phyloP scores from a whole-genome alignment of 140 eudicot genomes.

The Oenanthe javanica region DNA sequence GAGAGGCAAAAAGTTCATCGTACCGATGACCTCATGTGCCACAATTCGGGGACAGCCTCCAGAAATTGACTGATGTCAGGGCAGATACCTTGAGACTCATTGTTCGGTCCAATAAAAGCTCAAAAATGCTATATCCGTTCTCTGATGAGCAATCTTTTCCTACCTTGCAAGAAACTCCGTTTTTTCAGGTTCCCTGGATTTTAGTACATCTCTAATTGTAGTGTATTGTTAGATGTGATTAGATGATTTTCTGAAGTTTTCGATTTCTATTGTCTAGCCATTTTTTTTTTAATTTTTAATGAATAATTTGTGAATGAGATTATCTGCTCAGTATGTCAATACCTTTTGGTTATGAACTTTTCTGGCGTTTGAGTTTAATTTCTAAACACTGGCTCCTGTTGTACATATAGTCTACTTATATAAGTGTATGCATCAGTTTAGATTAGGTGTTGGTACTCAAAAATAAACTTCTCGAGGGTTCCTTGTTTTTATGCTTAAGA shows the following conservation, averaged over 20 bases:
- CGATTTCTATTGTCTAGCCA: not conserved
- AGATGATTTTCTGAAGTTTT: not conserved
- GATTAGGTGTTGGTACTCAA: not conserved
- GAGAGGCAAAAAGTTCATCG: constrained; percentile 59
- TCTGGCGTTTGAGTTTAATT: not conserved
- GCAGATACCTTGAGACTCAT: constrained; percentile 73
- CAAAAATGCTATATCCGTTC: constrained; percentile 63
- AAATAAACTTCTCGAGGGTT: not conserved
- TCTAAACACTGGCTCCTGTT: not conserved
- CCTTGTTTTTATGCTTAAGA: not conserved
- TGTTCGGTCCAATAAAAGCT: constrained; percentile 50
- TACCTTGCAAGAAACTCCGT: constrained; percentile 39
- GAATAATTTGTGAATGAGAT: not conserved
- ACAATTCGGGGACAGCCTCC: constrained; percentile 63
- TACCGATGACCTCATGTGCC: constrained; percentile 43
- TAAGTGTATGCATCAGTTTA: not conserved
- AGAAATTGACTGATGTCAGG: constrained; percentile 62
- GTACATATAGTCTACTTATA: not conserved
- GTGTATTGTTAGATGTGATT: not conserved
- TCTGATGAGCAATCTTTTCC: constrained; percentile 58
- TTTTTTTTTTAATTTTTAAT: not conserved
- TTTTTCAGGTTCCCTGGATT: constrained; percentile 45
- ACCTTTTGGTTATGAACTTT: not conserved
- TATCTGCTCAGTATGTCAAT: not conserved
- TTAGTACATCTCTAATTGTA: not conserved